phyloP scores from a whole-genome alignment of 306 rosid species.

The Castanea crenata region DNA sequence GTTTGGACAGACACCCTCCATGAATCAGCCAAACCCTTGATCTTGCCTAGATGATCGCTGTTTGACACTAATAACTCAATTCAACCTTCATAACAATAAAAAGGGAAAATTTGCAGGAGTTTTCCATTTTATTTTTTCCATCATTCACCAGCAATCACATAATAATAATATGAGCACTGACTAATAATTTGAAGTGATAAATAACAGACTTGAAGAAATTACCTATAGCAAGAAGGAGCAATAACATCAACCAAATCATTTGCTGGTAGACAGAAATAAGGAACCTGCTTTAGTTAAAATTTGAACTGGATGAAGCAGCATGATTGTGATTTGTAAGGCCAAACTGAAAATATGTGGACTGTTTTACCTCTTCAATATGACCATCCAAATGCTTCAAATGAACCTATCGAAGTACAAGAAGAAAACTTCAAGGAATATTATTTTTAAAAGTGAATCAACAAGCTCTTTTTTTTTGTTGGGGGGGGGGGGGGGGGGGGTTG shows the following conservation, averaged over 20 bases:
- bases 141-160: neutral
- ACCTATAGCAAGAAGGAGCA: slow-evolving; percentile 99
- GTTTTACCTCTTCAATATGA: slow-evolving; percentile 85
- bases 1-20: neutral
- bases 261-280: slow-evolving; percentile 97
- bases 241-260: slow-evolving; percentile 96
- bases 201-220: neutral
- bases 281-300: slow-evolving; percentile 69
- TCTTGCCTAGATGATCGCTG: neutral
- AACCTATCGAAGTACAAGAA: slow-evolving; percentile 45
- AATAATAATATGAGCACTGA: too few relatives aligned
- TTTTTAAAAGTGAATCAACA: slow-evolving; percentile 5
- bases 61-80: neutral
- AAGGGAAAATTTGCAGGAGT: neutral
- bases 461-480: neutral
- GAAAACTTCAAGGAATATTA: neutral
- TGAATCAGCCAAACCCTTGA: neutral
- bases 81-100: neutral
- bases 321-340: slow-evolving; percentile 15
- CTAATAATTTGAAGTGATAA: neutral
- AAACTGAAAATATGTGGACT: slow-evolving; percentile 5
- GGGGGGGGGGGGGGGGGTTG: too few relatives aligned
- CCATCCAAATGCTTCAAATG: slow-evolving; percentile 97
- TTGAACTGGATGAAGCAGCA: slow-evolving; percentile 36
- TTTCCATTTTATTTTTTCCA: neutral